These are phyloP conservation scores for Chenopodium quinoa DNA, from an alignment of 148 eudicot species.

Conservation along the genomic window DNA sequence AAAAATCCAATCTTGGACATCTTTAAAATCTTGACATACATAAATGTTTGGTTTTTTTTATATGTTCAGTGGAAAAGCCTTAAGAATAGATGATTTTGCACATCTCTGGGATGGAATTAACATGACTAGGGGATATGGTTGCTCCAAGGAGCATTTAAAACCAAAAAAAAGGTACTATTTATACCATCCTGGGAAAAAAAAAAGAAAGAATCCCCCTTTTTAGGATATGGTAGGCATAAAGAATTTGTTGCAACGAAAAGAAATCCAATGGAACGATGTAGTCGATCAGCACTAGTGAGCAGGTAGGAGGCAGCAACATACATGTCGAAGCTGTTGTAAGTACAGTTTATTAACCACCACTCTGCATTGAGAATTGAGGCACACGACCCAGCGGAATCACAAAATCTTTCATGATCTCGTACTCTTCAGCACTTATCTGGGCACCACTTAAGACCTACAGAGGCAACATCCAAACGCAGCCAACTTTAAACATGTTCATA, in stretches of 20 bases:
- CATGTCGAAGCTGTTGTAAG: not conserved
- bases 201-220: not conserved
- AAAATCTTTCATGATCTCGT: slow-evolving; percentile 73
- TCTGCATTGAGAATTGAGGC: slow-evolving; percentile 61
- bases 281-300: slow-evolving; percentile 10
- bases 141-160: not conserved
- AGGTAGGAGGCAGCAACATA: not conserved
- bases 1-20: too few relatives aligned
- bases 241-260: not conserved
- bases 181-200: not conserved
- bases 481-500: not conserved
- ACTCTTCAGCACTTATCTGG: slow-evolving; percentile 61
- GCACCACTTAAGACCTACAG: slow-evolving; percentile 70
- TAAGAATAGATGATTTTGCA: not conserved
- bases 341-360: slow-evolving; percentile 45
- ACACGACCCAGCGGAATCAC: slow-evolving; percentile 74
- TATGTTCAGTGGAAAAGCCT: not conserved
- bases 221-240: not conserved
- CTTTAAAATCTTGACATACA: not conserved
- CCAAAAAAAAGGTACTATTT: too few relatives aligned
- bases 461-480: slow-evolving; percentile 15
- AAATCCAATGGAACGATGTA: not conserved
- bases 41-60: not conserved
- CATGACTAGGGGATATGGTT: not conserved
- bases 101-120: not conserved